A percentile compares a stretch with the other conserved stretches of the same genome.
Evolutionary conservation across 78 protist species (phyloP).

Genomic region (Anaeramoeba ignava): DNA sequence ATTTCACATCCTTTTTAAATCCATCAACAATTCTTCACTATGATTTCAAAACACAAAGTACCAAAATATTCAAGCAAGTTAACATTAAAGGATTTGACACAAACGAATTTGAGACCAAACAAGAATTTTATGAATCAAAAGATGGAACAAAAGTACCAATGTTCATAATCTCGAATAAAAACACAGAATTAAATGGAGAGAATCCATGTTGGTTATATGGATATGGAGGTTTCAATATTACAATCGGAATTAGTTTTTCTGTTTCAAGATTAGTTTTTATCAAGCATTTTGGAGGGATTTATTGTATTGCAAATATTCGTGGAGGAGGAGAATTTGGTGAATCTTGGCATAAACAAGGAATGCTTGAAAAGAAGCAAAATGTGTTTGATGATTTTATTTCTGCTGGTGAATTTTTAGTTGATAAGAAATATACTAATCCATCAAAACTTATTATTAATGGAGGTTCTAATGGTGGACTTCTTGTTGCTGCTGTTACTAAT

Average conservation of each 20-base stretch:
- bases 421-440: background rate
- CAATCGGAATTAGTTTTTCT: conserved; percentile 44
- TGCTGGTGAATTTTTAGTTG: conserved; percentile 52
- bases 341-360: conserved; percentile 75
- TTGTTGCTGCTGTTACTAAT: conserved; percentile 63
- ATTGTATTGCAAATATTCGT: conserved; percentile 71
- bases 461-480: conserved; percentile 83
- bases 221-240: conserved; percentile 83
- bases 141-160: conserved; percentile 80
- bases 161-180: conserved; percentile 51
- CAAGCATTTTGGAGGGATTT: conserved; percentile 44
- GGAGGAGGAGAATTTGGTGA: conserved; percentile 88
- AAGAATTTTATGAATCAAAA: conserved; percentile 52
- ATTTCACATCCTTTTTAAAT: conserved; percentile 35
- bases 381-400: conserved; percentile 63
- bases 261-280: conserved; percentile 28
- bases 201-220: conserved; percentile 41
- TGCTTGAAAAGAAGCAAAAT: conserved; percentile 41
- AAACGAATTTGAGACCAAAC: conserved; percentile 35
- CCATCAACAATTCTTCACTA: conserved; percentile 31
- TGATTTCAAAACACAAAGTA: background rate
- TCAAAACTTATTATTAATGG: conserved; percentile 47
- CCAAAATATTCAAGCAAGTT: background rate
- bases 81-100: conserved; percentile 16
- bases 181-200: conserved; percentile 12